phyloP scores from a whole-genome alignment of 768 basidiomycete species.

The Agaricus subrufescens region DNA sequence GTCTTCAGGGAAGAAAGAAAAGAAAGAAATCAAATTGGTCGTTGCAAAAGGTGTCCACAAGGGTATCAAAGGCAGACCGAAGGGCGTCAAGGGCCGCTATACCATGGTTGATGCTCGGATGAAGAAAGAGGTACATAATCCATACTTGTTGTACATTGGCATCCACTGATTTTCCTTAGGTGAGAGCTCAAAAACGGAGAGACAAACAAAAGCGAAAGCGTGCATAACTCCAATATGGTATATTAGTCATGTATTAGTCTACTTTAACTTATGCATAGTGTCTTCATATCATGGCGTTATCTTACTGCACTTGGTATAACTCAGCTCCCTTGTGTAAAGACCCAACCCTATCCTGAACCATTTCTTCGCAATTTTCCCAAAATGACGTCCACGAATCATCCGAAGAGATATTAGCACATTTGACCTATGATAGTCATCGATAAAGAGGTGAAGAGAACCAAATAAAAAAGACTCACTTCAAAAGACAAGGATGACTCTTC shows the following conservation, averaged over 20 bases:
- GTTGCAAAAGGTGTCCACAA: conserved; percentile 90
- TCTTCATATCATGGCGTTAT: not conserved
- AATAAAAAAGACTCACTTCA: conserved; percentile 6
- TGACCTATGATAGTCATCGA: conserved; percentile 2
- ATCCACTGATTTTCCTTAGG: conserved; percentile 31
- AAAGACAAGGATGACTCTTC: conserved; percentile 11
- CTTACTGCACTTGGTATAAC: not conserved
- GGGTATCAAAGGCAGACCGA: conserved; percentile 89
- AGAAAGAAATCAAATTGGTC: conserved; percentile 78
- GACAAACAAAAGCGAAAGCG: conserved; percentile 63
- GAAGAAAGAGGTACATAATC: conserved; percentile 76
- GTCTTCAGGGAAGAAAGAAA: conserved; percentile 58
- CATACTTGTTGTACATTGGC: not conserved
- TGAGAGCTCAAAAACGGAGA: conserved; percentile 77
- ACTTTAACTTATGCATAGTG: not conserved
- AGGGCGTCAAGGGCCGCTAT: conserved; percentile 94
- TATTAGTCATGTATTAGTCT: not conserved
- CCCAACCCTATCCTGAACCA: not conserved
- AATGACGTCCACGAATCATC: conserved; percentile 13
- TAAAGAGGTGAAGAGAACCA: not conserved
- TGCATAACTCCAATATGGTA: not conserved
- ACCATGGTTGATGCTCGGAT: conserved; percentile 92
- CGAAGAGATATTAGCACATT: conserved; percentile 9
- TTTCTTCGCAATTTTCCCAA: conserved; percentile 15
- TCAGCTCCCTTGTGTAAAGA: not conserved